Evolutionary conservation across 768 basidiomycete genomes (phyloP), one percentile per base, ranked within the genome.

Genomic region (Clavaria fumosa): DNA sequence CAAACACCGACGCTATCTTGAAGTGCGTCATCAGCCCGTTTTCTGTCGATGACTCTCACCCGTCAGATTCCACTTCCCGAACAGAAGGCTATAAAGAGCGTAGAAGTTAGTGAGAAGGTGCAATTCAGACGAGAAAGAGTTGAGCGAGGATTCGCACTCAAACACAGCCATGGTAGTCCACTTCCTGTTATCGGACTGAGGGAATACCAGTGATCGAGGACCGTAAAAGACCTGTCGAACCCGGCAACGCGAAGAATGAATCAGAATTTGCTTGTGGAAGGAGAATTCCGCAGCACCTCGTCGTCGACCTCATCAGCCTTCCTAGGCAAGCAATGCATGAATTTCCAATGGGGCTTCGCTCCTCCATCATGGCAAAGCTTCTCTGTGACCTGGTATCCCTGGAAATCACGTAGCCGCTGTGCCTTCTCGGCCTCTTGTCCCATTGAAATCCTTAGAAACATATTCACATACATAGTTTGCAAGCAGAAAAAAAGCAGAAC

Each of bases 131-230:
- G 26, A 28, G 9, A 28, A n/a, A n/a, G n/a, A n/a, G n/a, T 28
- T 28, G 14, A 28, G 14, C 19, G 18, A 11, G 12, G 18, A 36
- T 20, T 72, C 80, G 39, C 49, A 88, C 84, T 89, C 85, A 48
- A 95, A 93, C 7, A 72, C 56, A 10, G 89, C 85, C 77, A 91
- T 86, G 48, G 78, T 93, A 0, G 90, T 90, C 91, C 89, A 93
- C 55, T 90, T 91, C 41, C 93, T 72, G 62, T 99, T 99, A 61
- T 96, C 91, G 0, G 89, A 79, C 58, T 90, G 90, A 11, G 74
- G 79, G 70, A 90, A 99, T 9, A 82, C 93, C 31, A 95, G 71
- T 11, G 84, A 89, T 32, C 90, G 76, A 24, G 79, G 72, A 5
- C 90, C 86, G 52, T 96, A 95, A 55, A 96, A 96, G 12, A 96